Base-by-base conservation (phyloP, 2,329 filamentous ascomycete genomes). In the Aotearoamyces nothofagi region DNA sequence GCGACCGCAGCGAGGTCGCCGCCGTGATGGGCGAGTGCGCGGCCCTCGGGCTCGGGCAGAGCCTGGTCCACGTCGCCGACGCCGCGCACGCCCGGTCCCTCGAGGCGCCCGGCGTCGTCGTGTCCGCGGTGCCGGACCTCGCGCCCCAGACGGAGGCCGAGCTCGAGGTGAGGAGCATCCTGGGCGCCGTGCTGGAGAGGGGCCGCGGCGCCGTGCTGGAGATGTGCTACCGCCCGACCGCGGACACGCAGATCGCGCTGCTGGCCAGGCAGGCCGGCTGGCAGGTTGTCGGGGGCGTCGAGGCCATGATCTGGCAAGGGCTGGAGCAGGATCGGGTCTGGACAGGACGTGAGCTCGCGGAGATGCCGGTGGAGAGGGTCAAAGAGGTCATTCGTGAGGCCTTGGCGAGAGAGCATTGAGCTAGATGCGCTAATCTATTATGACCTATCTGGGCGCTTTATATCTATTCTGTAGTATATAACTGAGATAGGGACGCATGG, bases 1-100 rank as follows among this genome's bases (percentile, higher is more conserved):
- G 81, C 17, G 77, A 86, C 46, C 54, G 56, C 11, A 48, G 44
- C 15, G 80, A 87, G 51, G 19, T 22, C 19, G 19, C 19, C 19
- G 19, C 19, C 19, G 19, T 22, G n/a, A 22, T 22, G 8, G 19
- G 8, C 19, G 1, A 63, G 57, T 22, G 19, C 19, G n/a, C 19
- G 8, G 8, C 19, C 11, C 29, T 10, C 11, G 38, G 38, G 5
- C 39, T 39, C 15, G 34, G 38, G 15, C 33, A 36, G 3, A 28
- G 25, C 14, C 25, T 42, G 16, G 20, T 40, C 3, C 36, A 42
- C 22, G 34, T 42, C 9, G 35, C 35, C 16, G 37, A 32, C 19
- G 29, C 29, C 11, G 39, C 28, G 17, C 32, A 42, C 27, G 34
- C 39, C 1, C 16, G 33, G 22, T 20, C 19, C 12, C 22, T 37